Evolutionary conservation across 495 filamentous ascomycete genomes (phyloP).

Genomic region (Tuber aestivum): DNA sequence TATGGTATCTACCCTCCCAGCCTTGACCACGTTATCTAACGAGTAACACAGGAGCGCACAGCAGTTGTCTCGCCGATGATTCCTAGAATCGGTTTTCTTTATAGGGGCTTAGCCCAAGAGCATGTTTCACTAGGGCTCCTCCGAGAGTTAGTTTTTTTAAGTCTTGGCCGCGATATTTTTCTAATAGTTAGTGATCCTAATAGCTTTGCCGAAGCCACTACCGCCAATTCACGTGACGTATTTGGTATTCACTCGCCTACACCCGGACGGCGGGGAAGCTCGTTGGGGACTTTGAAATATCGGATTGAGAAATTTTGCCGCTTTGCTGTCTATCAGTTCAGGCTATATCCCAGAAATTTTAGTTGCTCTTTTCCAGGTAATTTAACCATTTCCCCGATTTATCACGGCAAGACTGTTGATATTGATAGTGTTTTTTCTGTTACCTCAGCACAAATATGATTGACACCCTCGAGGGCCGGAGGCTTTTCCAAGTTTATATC

Average conservation of each 20-base stretch:
- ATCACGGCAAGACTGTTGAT: neutral
- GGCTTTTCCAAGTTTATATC: constrained; percentile 56
- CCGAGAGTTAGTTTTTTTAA: constrained; percentile 53
- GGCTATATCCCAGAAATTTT: constrained; percentile 52
- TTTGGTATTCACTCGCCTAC: constrained; percentile 56
- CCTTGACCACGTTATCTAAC: neutral
- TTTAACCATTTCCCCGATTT: neutral
- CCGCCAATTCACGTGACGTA: constrained; percentile 56
- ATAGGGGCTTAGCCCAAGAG: constrained; percentile 52
- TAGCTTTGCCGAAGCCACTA: constrained; percentile 15
- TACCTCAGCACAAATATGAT: constrained; percentile 51
- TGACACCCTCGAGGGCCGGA: constrained; percentile 53
- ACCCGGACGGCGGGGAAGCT: constrained; percentile 50
- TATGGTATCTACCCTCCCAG: neutral
- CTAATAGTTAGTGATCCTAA: neutral
- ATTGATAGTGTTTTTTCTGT: constrained; percentile 50
- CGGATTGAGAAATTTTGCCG: constrained; percentile 51
- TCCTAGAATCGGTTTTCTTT: constrained; percentile 54
- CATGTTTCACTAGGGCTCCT: constrained; percentile 54
- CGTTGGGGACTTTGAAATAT: constrained; percentile 54
- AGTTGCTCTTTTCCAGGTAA: constrained; percentile 53
- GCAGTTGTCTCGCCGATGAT: constrained; percentile 54
- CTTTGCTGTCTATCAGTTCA: constrained; percentile 50
- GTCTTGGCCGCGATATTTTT: constrained; percentile 43
- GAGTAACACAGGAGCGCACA: constrained; percentile 7